Conservation (phyloP, 352 stramenopile species). For the Pythium dissotocum region DNA sequence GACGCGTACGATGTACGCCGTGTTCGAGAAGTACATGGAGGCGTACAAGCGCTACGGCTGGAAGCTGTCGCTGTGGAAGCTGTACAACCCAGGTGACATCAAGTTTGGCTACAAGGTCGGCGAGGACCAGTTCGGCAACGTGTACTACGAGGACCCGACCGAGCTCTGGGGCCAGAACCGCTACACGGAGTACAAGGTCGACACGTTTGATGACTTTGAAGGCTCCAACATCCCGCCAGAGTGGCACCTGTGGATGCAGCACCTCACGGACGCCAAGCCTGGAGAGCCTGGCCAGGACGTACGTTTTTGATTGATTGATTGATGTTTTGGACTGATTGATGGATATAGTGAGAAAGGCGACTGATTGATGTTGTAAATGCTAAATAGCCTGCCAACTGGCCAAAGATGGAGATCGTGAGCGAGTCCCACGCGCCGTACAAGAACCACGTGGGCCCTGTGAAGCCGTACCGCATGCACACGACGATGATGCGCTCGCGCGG, state of each 20-base stretch:
- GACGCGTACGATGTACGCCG: constrained; percentile 70
- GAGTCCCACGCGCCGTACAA: constrained; percentile 67
- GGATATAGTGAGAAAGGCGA: not conserved
- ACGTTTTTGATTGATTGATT: constrained; percentile 12
- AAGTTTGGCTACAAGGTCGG: constrained; percentile 87
- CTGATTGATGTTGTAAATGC: not conserved
- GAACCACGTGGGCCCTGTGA: constrained; percentile 65
- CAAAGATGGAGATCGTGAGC: constrained; percentile 52
- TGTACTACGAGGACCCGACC: constrained; percentile 87
- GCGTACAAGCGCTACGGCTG: constrained; percentile 79
- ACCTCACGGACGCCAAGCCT: constrained; percentile 71
- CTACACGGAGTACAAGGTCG: constrained; percentile 84
- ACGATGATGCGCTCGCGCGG: constrained; percentile 75
- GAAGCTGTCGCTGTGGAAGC: constrained; percentile 83
- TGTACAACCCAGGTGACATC: constrained; percentile 88
- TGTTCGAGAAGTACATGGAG: constrained; percentile 84
- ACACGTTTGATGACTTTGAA: constrained; percentile 80
- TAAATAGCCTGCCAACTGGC: constrained; percentile 63
- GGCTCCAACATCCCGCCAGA: constrained; percentile 74
- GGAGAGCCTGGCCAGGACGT: constrained; percentile 63
- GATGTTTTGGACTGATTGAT: not conserved
- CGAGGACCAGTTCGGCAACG: constrained; percentile 82
- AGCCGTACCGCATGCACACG: constrained; percentile 77
- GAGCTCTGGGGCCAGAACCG: constrained; percentile 76
- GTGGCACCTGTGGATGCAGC: constrained; percentile 88